phyloP scores from a whole-genome alignment of 148 eudicot genomes.

The Camellia sinensis region DNA sequence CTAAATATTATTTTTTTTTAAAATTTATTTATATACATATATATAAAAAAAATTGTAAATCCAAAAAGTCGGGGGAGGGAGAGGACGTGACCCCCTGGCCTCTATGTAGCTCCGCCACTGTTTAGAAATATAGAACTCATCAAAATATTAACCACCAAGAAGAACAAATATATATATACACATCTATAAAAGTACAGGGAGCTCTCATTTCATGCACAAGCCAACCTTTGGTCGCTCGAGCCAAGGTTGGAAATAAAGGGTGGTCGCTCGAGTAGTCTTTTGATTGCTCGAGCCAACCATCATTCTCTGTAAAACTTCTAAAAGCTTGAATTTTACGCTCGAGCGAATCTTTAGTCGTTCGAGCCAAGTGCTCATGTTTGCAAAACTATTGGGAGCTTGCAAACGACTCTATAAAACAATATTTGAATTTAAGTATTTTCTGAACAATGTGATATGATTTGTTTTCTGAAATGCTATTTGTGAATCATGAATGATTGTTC shows the following conservation, averaged over 20 bases:
- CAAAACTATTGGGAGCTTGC: background rate
- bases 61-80: background rate
- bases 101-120: background rate
- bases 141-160: background rate
- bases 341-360: too few species aligned
- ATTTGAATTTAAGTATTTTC: too few species aligned
- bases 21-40: too few species aligned
- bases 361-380: background rate
- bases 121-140: too few species aligned
- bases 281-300: background rate
- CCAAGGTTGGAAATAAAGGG: background rate
- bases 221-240: too few species aligned
- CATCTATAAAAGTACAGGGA: too few species aligned
- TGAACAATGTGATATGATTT: background rate
- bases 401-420: background rate
- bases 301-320: background rate
- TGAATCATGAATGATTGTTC: too few species aligned
- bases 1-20: too few species aligned
- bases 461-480: background rate
- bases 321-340: background rate
- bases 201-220: too few species aligned
- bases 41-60: too few species aligned
- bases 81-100: background rate
- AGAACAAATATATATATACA: background rate
- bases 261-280: background rate